These are phyloP conservation scores for Kernera saxatilis DNA, from an alignment of 345 rosid species.

Conservation along the genomic window DNA sequence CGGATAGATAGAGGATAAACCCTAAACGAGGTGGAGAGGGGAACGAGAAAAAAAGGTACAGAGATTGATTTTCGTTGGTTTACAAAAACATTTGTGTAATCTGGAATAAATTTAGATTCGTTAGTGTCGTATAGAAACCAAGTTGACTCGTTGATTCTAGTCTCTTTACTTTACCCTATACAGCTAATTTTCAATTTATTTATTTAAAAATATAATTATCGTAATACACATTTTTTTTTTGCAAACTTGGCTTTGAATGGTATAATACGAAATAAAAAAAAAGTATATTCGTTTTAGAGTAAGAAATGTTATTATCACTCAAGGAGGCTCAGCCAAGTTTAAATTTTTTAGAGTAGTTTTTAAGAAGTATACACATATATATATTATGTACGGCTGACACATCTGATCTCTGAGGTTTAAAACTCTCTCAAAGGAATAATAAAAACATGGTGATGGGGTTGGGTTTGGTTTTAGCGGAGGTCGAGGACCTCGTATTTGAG, in stretches of 20 bases:
- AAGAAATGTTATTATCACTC: not conserved
- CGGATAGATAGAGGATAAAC: slow-evolving; percentile 21
- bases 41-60: not conserved
- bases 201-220: too few species aligned
- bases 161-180: not conserved
- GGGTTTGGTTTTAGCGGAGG: slow-evolving; percentile 55
- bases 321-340: not conserved
- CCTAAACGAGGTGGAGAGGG: slow-evolving; percentile 14
- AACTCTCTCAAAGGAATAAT: not conserved
- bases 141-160: not conserved
- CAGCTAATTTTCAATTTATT: too few species aligned
- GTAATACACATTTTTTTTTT: too few species aligned
- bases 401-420: not conserved
- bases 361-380: not conserved
- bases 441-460: not conserved
- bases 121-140: not conserved
- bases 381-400: slow-evolving; percentile 6
- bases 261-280: not conserved
- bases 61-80: slow-evolving; percentile 15
- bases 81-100: not conserved
- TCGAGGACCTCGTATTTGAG: slow-evolving; percentile 67
- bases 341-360: not conserved
- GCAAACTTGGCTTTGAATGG: not conserved
- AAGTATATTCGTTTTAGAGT: slow-evolving; percentile 2
- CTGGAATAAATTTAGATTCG: not conserved